Evolutionary conservation across 371 early-diverging fungal species (phyloP).

Genomic region (Mucor irregularis): DNA sequence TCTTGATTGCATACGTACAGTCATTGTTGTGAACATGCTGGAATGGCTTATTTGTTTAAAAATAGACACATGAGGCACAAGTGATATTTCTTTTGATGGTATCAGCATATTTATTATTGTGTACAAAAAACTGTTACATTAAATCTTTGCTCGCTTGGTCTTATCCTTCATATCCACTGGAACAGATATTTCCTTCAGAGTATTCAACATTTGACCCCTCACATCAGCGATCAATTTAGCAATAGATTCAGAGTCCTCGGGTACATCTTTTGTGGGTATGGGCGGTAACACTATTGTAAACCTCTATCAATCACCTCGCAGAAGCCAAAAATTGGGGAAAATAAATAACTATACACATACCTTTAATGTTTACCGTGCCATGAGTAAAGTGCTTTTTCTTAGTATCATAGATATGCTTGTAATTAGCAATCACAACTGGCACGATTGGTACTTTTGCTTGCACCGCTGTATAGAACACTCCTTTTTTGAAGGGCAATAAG

Average conservation of each 20-base stretch:
- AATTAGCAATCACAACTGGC: constrained; percentile 85
- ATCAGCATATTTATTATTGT: no score
- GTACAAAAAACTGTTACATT: not conserved
- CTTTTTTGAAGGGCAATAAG: constrained; percentile 92
- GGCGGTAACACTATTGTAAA: constrained; percentile 71
- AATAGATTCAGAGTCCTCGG: constrained; percentile 68
- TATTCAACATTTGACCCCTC: constrained; percentile 71
- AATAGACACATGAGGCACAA: no score
- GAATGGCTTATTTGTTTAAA: no score
- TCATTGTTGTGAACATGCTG: no score
- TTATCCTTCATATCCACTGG: no score
- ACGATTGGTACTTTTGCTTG: constrained; percentile 86
- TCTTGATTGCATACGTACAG: no score
- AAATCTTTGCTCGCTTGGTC: not conserved
- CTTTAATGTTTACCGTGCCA: constrained; percentile 75
- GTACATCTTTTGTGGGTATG: constrained; percentile 65
- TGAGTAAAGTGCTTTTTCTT: constrained; percentile 59
- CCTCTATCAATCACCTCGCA: constrained; percentile 76
- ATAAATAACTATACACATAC: constrained; percentile 40
- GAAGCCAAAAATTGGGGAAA: constrained; percentile 46
- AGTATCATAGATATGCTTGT: constrained; percentile 73
- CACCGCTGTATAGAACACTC: constrained; percentile 90
- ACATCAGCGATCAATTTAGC: constrained; percentile 64
- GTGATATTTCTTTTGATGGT: no score
- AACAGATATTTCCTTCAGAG: constrained; percentile 65